Percentiles rank a stretch among this genome's conserved stretches.
Evolutionary conservation across 179 eudicot species (phyloP).

Genomic region (Corrigiola litoralis): DNA sequence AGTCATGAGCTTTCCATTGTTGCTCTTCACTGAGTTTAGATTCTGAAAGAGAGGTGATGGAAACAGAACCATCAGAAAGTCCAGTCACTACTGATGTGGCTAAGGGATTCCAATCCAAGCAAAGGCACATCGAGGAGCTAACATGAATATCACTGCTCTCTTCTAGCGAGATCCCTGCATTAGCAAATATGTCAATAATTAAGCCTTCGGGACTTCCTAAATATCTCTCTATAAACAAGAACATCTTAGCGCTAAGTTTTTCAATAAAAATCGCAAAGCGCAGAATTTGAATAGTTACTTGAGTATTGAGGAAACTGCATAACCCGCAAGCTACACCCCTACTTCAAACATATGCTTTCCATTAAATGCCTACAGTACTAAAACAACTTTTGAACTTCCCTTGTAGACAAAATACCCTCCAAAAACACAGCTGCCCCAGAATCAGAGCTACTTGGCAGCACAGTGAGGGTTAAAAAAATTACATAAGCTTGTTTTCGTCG

Average conservation of each 20-base stretch:
- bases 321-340: too few relatives aligned
- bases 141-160: constrained; percentile 45
- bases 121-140: constrained; percentile 94
- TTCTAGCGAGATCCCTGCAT: constrained; percentile 42
- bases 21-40: constrained; percentile 44
- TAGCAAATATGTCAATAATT: not conserved
- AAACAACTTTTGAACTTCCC: not conserved
- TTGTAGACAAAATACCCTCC: too few relatives aligned
- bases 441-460: too few relatives aligned
- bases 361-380: not conserved
- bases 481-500: not conserved
- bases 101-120: constrained; percentile 74
- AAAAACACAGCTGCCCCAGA: too few relatives aligned
- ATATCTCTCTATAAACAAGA: not conserved
- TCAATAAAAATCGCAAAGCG: too few relatives aligned
- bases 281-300: too few relatives aligned
- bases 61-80: constrained; percentile 82
- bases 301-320: too few relatives aligned
- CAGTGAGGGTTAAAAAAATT: not conserved
- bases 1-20: constrained; percentile 92
- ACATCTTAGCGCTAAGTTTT: too few relatives aligned
- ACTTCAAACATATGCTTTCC: not conserved
- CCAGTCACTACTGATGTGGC: constrained; percentile 68
- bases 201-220: too few relatives aligned
- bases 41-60: constrained; percentile 55